Base-by-base conservation (phyloP, 2,329 filamentous ascomycete genomes). In the Neoscytalidium dimidiatum region DNA sequence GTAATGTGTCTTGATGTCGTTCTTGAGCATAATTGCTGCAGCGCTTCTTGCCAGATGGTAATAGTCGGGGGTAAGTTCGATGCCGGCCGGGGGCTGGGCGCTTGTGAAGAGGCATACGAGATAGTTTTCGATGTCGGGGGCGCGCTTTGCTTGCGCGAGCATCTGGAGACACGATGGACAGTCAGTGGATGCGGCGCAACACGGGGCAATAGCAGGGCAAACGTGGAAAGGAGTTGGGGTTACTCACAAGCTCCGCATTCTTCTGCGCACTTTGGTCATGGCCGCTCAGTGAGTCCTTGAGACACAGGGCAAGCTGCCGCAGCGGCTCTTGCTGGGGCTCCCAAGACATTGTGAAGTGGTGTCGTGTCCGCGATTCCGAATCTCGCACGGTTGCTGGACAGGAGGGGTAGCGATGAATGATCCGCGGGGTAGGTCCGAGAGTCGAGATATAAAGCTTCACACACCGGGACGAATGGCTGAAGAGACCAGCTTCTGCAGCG, bases 91-190 rank as follows among this genome's bases (percentile, higher is more conserved):
- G 63, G 80, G 82, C 68, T 88, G 84, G 64, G 87, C 77, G 71
- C 86, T 92, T 66, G 91, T 92, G 79, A 96, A 92, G 68, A 99
- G 86, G 79, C 91, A 97, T 71, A 92, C 91, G 49, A 99, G 88
- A 79, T 99, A 99, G 81, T 98, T 98, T 83, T 96, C 94, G 83
- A 97, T 92, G 77, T 98, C 94, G 56, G 94, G 94, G 11, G 92
- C 95, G 61, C 84, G 82, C 77, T 92, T 96, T 67, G 94, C 95
- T 81, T 96, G 91, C 69, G 88, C 85, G 72, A 99, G 91, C 92
- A 98, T 96, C 95, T 98, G 62, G 41, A 56, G 65, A 58, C 74
- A 72, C 70, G 72, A 65, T 44, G n/a, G 63, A 41, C 4, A 60
- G 44, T 38, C 29, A 31, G 38, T 58, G 51, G 64, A 35, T 26